These are phyloP conservation scores for Calvatia gigantea DNA, from an alignment of 768 basidiomycete genomes.

Conservation along the genomic window DNA sequence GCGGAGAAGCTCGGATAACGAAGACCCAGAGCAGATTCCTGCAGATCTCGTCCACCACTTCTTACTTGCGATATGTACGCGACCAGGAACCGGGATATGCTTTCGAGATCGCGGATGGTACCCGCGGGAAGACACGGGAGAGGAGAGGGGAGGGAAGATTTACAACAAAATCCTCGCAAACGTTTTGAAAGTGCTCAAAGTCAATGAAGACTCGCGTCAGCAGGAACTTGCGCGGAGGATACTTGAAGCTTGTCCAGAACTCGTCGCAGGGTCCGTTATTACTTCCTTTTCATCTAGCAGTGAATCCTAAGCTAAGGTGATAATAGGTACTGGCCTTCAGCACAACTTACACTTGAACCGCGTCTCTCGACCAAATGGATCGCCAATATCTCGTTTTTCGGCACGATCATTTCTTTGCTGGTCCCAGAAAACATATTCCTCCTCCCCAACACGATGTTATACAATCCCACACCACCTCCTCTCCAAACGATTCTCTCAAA, in stretches of 20 bases:
- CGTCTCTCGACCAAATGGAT: slow-evolving; percentile 90
- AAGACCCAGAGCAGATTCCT: slow-evolving; percentile 51
- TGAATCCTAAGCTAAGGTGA: slow-evolving; percentile 14
- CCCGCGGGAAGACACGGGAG: slow-evolving; percentile 55
- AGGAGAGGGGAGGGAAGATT: slow-evolving; percentile 43
- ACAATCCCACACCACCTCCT: slow-evolving; percentile 74
- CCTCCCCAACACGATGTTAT: slow-evolving; percentile 42
- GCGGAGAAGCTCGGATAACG: slow-evolving; percentile 45
- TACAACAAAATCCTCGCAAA: slow-evolving; percentile 84
- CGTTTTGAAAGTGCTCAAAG: slow-evolving; percentile 68
- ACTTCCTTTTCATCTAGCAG: background rate
- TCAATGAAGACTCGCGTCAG: slow-evolving; percentile 85
- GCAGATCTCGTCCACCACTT: slow-evolving; percentile 88
- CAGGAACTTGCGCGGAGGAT: slow-evolving; percentile 84
- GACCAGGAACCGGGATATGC: slow-evolving; percentile 80
- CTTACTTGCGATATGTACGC: slow-evolving; percentile 76
- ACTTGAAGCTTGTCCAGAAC: slow-evolving; percentile 79
- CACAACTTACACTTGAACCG: slow-evolving; percentile 74
- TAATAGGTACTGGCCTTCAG: slow-evolving; percentile 67
- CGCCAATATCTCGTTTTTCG: slow-evolving; percentile 81
- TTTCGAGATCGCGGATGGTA: slow-evolving; percentile 94
- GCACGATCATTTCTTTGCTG: slow-evolving; percentile 72
- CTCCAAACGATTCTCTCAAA: slow-evolving; percentile 70
- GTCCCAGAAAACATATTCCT: slow-evolving; percentile 64
- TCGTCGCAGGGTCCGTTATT: slow-evolving; percentile 65